Conservation (phyloP, 257 asterid species). For the Przewalskia tangutica region DNA sequence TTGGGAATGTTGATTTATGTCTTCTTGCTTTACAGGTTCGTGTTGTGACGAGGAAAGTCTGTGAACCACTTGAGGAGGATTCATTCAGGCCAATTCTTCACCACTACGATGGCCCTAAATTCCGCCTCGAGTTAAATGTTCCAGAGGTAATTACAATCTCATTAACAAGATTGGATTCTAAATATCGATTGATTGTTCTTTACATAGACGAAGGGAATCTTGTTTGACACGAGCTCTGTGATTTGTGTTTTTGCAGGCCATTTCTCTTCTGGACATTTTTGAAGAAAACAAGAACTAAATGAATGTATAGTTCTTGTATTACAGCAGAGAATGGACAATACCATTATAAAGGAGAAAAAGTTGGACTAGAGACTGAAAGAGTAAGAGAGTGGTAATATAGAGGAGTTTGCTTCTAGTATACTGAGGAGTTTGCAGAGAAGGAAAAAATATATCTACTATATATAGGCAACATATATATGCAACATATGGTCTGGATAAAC, state of each 20-base stretch:
- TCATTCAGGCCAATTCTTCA: slow-evolving; percentile 95
- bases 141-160: slow-evolving; percentile 58
- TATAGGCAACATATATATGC: background rate
- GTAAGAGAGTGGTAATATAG: background rate
- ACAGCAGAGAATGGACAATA: background rate
- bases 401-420: background rate
- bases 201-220: background rate
- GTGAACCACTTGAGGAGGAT: slow-evolving; percentile 93
- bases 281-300: slow-evolving; percentile 33
- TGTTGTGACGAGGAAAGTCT: slow-evolving; percentile 65
- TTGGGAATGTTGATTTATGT: background rate
- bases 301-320: background rate
- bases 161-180: background rate
- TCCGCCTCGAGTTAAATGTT: slow-evolving; percentile 79
- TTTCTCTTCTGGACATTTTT: slow-evolving; percentile 83
- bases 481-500: background rate
- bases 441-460: background rate
- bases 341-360: background rate
- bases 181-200: background rate
- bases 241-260: slow-evolving; percentile 42
- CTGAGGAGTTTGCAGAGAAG: background rate
- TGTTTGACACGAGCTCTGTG: background rate
- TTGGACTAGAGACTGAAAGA: background rate
- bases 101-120: slow-evolving; percentile 96
- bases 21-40: slow-evolving; percentile 40